Base-by-base conservation (phyloP, 2,329 filamentous ascomycete genomes). In the Phoma sp. region DNA sequence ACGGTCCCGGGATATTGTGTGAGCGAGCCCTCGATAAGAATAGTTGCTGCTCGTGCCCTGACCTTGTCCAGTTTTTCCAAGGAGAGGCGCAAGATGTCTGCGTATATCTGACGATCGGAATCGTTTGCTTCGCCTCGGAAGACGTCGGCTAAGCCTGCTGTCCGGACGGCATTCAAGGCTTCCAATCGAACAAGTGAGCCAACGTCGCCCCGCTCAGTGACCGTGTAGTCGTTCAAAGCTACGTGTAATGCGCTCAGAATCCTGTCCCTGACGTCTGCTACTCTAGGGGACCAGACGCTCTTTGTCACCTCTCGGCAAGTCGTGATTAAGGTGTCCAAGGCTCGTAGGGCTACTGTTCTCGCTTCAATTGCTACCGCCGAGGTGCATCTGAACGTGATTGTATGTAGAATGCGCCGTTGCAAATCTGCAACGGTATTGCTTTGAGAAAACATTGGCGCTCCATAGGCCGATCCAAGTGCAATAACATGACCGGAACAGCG, bases 41-140 rank as follows among this genome's bases (percentile, higher is more conserved):
- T 58, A 12, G 64, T 57, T 7, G 71, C 69, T 6, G 75, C 74
- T 44, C 69, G 64, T 17, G 58, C 41, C 3, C 95, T 86, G 17
- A 98, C 89, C 59, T 91, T 90, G 73, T 98, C 94, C 2, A 98
- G 82, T 72, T 96, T 97, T 75, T 99, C 95, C 0, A 90, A 85
- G 2, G 92, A 88, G 13, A 98, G 81, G 1, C 92, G 85, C 29
- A 91, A 78, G 3, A 85, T 70, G 41, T 79, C 77, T 13, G 69
- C 67, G 36, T 69, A 64, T n/a, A 77, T 53, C 7, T 63, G 24
- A 19, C 64, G 43, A 21, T 67, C 63, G 3, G 48, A 39, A 9
- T 52, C 49, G 19, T 44, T 50, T 2, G 62, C 57, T 7, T 56
- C 51, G n/a, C 49, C 35, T 4, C 57, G 57, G 17, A 72, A 58